Evolutionary conservation across 441 rosid genomes (phyloP).

Genomic region (Populus hybrid): DNA sequence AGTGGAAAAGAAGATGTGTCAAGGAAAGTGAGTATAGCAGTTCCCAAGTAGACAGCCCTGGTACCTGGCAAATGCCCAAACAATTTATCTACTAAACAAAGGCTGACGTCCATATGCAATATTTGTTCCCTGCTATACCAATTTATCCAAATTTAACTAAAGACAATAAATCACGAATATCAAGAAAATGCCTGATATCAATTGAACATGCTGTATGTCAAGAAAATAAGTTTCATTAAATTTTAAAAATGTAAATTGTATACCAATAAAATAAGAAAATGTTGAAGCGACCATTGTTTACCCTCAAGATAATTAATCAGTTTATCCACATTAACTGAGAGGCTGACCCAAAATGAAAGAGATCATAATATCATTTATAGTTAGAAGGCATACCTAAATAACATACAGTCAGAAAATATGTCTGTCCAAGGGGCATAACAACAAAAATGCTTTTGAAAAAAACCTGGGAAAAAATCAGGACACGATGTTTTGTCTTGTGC

Average conservation of each 20-base stretch:
- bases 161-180: neutral
- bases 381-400: neutral
- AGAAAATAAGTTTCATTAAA: neutral
- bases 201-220: neutral
- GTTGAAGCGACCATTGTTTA: neutral
- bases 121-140: neutral
- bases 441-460: slow-evolving; percentile 18
- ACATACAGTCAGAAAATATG: neutral
- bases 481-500: slow-evolving; percentile 97
- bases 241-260: neutral
- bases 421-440: neutral
- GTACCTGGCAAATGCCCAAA: neutral
- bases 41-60: neutral
- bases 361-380: slow-evolving; percentile 1
- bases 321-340: neutral
- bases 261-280: neutral
- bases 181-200: neutral
- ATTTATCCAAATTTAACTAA: neutral
- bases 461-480: slow-evolving; percentile 98
- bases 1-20: neutral
- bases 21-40: neutral
- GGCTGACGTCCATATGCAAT: neutral
- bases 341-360: neutral
- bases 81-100: neutral
- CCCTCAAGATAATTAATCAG: neutral